Evolutionary conservation across 495 filamentous ascomycete species (phyloP).

Genomic region (Neurospora sp.): DNA sequence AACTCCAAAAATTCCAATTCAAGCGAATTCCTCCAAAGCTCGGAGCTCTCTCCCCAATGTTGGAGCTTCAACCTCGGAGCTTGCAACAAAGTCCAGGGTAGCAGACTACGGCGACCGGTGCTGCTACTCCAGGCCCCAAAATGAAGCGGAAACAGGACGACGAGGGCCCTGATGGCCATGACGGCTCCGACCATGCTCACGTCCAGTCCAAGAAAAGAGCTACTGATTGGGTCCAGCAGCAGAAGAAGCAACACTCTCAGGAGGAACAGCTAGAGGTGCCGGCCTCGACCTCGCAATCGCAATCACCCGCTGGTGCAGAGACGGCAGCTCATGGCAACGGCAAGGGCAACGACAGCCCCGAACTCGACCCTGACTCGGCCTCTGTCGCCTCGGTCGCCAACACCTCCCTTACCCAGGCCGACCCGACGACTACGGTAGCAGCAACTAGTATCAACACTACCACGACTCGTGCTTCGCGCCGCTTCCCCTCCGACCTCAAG

Average conservation of each 20-base stretch:
- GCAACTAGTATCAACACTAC: conserved; percentile 31
- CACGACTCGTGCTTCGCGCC: conserved; percentile 43
- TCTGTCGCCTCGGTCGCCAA: conserved; percentile 6
- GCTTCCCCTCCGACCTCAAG: conserved; percentile 61
- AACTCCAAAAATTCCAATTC: background rate
- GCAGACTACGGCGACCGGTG: background rate
- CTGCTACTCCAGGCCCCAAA: background rate
- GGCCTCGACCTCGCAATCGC: background rate
- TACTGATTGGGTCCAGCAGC: background rate
- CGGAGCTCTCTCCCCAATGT: background rate
- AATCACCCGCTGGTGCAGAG: background rate
- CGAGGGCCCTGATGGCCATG: background rate
- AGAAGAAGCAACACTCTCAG: background rate
- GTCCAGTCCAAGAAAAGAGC: conserved; percentile 2
- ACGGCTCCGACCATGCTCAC: background rate
- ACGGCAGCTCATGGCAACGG: background rate
- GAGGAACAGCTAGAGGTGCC: background rate
- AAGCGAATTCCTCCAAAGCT: background rate
- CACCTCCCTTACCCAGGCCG: conserved; percentile 4
- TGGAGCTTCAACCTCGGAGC: background rate
- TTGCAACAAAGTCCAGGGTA: background rate
- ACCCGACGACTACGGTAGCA: conserved; percentile 6
- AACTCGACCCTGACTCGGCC: conserved; percentile 4
- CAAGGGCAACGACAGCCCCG: background rate
- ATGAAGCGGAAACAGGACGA: conserved; percentile 8